Evolutionary conservation across 78 protist species (phyloP), one percentile per base, ranked within the genome.

Genomic region (Polysphondylium violaceum): DNA sequence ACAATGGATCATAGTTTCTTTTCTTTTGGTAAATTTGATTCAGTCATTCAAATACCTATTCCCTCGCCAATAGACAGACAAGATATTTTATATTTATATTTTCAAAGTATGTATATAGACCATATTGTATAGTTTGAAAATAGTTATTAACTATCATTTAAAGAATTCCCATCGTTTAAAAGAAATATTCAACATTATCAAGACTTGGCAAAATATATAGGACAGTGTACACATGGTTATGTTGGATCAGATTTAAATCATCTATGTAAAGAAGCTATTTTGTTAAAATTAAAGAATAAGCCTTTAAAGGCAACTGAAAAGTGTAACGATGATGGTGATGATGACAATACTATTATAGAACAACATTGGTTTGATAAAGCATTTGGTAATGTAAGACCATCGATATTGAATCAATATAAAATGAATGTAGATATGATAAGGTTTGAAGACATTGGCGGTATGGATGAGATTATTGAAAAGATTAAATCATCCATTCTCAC

Each of bases 381-480:
- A 38, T 96, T 98, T 44, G 93, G 92, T 56, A 9, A 36, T 38
- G 53, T 96, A 21, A 98, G 98, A 96, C 99, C 99, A 11, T 97
- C 99, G 4, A 98, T 99, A 2, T 98, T 99, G 56, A 97, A 99
- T 63, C 99, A 98, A 95, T 97, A 97, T 12, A 96, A 93, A 5
- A 98, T 99, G 3, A 98, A 96, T 88, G 92, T 97, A 43, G 99
- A 99, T 29, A 94, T 94, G 88, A 96, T 97, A 38, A 38, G 0
- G n/a, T 99, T 99, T 99, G 98, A 94, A 58, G 99, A 99, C 94
- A 96, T 99, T 50, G 99, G 99, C 25, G 99, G 99, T 9, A 94
- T 99, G 40, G 99, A 98, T 73, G 78, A 71, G 35, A 94, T 95
- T 29, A 97, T 98, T 87, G 53, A 87, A 33, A 96, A 97, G 68